These are phyloP conservation scores for Melaleuca alternifolia DNA, from an alignment of 345 rosid genomes.

Conservation along the genomic window DNA sequence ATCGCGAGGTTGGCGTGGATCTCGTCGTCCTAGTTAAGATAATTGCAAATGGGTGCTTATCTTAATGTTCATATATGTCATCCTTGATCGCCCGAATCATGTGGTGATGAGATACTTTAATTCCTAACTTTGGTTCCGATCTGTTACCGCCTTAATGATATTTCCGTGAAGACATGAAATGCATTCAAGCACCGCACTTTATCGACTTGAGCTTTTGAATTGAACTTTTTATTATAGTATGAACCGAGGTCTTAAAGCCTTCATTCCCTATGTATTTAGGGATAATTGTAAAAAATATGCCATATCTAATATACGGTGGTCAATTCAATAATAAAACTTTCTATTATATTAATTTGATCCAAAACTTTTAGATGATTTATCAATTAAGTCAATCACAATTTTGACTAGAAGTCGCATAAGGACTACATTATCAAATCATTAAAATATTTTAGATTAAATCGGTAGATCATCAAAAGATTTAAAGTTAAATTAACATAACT, in stretches of 20 bases:
- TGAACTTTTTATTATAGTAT: not conserved
- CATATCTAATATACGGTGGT: too few relatives aligned
- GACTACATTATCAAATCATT: too few relatives aligned
- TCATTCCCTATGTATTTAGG: not conserved
- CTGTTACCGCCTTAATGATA: not conserved
- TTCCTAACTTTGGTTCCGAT: not conserved
- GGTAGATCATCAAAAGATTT: too few relatives aligned
- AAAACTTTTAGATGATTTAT: too few relatives aligned
- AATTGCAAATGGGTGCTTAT: not conserved
- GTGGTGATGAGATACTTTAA: not conserved
- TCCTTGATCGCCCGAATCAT: not conserved
- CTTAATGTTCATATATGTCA: not conserved
- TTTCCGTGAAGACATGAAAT: not conserved
- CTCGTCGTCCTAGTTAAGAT: not conserved
- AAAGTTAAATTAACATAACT: too few relatives aligned
- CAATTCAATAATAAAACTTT: too few relatives aligned
- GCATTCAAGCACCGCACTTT: not conserved
- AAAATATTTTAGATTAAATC: too few relatives aligned
- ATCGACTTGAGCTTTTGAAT: fast-evolving
- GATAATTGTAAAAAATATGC: too few relatives aligned
- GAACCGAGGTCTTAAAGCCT: not conserved
- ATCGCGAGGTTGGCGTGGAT: not conserved
- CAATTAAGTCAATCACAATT: too few relatives aligned
- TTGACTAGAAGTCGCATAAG: too few relatives aligned
- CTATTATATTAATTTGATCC: too few relatives aligned